Evolutionary conservation across 345 rosid species (phyloP).

Genomic region (Eucalyptus sideroxylon): DNA sequence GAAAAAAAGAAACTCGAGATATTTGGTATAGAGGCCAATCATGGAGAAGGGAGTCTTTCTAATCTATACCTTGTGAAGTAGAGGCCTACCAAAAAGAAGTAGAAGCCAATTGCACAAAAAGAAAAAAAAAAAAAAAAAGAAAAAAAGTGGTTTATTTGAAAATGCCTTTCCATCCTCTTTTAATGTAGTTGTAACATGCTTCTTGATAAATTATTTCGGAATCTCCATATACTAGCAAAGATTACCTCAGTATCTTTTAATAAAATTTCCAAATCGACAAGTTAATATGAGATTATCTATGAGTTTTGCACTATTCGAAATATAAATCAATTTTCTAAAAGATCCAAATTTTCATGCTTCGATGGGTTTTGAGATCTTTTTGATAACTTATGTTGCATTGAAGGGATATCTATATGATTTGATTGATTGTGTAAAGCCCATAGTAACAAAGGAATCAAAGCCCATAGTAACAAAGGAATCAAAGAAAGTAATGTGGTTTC

Average conservation of each 20-base stretch:
- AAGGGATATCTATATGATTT: not conserved
- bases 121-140: accelerated
- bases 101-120: not conserved
- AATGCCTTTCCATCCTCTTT: not conserved
- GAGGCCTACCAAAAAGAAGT: not conserved
- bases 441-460: accelerated
- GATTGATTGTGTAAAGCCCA: not conserved
- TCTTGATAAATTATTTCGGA: not conserved
- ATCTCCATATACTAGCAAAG: not conserved
- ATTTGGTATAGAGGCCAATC: not conserved
- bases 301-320: not conserved
- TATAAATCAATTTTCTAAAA: not conserved
- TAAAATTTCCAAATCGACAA: not conserved
- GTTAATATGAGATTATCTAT: not conserved
- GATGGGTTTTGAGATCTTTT: not conserved
- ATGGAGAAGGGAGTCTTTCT: not conserved
- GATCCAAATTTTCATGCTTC: not conserved
- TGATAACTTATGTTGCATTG: accelerated
- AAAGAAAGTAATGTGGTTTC: not conserved
- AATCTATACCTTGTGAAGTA: not conserved
- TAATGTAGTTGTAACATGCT: not conserved
- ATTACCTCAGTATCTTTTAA: not conserved
- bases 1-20: not conserved
- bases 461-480: not conserved
- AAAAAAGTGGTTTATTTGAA: not conserved